Evolutionary conservation across 1,284 basidiomycete species (phyloP).

Genomic region (Athelia sp.): DNA sequence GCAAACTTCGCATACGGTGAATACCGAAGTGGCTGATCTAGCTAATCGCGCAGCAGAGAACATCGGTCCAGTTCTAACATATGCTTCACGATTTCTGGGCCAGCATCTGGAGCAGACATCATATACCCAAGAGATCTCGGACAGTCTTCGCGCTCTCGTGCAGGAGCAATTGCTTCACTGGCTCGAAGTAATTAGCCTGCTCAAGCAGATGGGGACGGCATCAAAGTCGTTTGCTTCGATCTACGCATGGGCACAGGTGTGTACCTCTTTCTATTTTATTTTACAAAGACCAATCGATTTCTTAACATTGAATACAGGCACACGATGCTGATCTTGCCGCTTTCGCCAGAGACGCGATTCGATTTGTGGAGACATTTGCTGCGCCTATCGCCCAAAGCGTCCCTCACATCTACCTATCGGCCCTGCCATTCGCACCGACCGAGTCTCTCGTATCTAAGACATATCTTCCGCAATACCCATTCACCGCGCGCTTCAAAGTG

Average conservation of each 20-base stretch:
- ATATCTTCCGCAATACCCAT: background rate
- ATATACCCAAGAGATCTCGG: conserved; percentile 1
- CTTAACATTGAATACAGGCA: background rate
- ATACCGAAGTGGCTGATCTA: conserved; percentile 15
- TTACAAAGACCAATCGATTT: no score
- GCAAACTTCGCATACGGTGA: conserved; percentile 19
- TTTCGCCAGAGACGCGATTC: conserved; percentile 7
- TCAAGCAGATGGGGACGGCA: conserved; percentile 2
- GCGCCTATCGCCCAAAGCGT: conserved; percentile 10
- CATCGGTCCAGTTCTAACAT: conserved; percentile 17
- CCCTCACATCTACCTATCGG: conserved; percentile 17
- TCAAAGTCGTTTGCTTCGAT: conserved; percentile 3
- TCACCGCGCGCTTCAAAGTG: background rate
- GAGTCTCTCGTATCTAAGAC: conserved; percentile 1
- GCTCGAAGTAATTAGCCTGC: conserved; percentile 16
- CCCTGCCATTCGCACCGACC: conserved; percentile 8
- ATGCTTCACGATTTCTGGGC: conserved; percentile 20
- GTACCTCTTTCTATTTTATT: background rate
- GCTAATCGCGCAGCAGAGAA: conserved; percentile 2
- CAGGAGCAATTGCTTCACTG: conserved; percentile 15
- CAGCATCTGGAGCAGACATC: conserved; percentile 14
- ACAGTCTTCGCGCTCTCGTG: conserved; percentile 12
- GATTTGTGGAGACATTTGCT: conserved; percentile 10
- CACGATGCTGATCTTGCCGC: conserved; percentile 1
- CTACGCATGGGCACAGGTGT: conserved; percentile 6